Percentiles rank a stretch among this genome's conserved stretches.
Evolutionary conservation across 176 grass and related monocot genomes (phyloP).

Genomic region (Carex myosuroides): DNA sequence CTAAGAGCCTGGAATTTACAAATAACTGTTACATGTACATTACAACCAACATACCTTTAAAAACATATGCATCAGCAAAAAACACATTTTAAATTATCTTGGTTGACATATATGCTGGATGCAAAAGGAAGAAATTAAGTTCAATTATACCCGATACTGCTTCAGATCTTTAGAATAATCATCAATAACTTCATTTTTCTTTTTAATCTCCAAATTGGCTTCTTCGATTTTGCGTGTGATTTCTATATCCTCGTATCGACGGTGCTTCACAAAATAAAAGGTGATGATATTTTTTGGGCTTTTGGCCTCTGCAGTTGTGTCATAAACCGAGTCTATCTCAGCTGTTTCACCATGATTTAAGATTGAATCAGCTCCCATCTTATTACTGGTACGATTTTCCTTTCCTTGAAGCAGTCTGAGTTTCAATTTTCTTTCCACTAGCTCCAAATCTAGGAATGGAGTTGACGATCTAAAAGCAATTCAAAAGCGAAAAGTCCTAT

Average conservation of each 20-base stretch:
- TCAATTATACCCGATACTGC: background rate
- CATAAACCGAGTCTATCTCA: background rate
- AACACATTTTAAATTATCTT: background rate
- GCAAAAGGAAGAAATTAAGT: background rate
- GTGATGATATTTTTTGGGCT: background rate
- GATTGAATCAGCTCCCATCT: background rate
- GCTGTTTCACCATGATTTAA: background rate
- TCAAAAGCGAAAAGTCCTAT: too few species aligned
- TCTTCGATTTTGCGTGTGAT: background rate
- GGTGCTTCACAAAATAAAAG: background rate
- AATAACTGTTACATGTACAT: background rate
- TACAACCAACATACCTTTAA: background rate
- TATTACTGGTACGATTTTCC: background rate
- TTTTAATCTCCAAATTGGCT: background rate
- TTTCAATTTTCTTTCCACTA: too few species aligned
- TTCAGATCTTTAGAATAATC: background rate
- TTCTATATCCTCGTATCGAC: background rate
- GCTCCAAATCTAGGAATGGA: too few species aligned
- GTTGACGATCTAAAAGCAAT: too few species aligned
- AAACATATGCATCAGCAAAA: background rate
- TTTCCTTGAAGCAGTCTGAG: background rate
- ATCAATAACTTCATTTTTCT: background rate
- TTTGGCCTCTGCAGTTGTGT: background rate
- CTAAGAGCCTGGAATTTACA: background rate
- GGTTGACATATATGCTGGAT: background rate